Conservation (phyloP, 1,139 yeast genomes). For the Taphrina pruni region DNA sequence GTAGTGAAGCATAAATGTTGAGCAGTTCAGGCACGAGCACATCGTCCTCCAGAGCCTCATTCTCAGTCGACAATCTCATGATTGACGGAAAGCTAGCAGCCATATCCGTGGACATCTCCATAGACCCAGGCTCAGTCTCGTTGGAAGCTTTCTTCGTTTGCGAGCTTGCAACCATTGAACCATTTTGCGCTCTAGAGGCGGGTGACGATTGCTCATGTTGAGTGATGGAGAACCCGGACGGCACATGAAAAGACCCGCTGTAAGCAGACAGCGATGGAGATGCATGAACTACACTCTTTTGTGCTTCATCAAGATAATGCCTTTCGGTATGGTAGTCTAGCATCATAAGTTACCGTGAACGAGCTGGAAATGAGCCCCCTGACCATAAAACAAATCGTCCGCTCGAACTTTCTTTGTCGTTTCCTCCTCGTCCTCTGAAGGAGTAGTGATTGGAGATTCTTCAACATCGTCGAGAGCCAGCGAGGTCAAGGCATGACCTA, state of each 20-base stretch:
- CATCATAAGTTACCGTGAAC: background rate
- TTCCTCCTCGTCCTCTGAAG: slow-evolving; percentile 11
- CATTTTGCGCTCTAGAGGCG: background rate
- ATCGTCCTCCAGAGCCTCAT: slow-evolving; percentile 36
- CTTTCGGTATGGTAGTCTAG: slow-evolving; percentile 35
- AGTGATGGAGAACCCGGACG: slow-evolving; percentile 24
- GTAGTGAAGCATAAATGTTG: slow-evolving; percentile 71
- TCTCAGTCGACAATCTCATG: background rate
- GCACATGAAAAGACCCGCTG: slow-evolving; percentile 29
- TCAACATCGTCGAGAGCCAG: slow-evolving; percentile 11
- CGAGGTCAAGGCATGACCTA: slow-evolving; percentile 9
- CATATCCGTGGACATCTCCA: slow-evolving; percentile 2
- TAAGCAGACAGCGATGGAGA: slow-evolving; percentile 31
- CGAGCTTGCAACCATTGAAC: background rate
- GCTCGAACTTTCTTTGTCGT: background rate
- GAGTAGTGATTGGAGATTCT: slow-evolving; percentile 4
- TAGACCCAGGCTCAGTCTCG: slow-evolving; percentile 6
- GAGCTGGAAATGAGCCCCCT: background rate
- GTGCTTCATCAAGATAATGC: slow-evolving; percentile 34
- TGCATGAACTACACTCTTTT: slow-evolving; percentile 28
- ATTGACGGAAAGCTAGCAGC: background rate
- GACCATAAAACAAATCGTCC: slow-evolving; percentile 21
- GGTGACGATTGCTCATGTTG: background rate
- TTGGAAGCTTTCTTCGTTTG: slow-evolving; percentile 10
- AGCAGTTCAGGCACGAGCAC: slow-evolving; percentile 61